Conservation (phyloP, 1,139 yeast species). For the Eremothecium cymbalariae region DNA sequence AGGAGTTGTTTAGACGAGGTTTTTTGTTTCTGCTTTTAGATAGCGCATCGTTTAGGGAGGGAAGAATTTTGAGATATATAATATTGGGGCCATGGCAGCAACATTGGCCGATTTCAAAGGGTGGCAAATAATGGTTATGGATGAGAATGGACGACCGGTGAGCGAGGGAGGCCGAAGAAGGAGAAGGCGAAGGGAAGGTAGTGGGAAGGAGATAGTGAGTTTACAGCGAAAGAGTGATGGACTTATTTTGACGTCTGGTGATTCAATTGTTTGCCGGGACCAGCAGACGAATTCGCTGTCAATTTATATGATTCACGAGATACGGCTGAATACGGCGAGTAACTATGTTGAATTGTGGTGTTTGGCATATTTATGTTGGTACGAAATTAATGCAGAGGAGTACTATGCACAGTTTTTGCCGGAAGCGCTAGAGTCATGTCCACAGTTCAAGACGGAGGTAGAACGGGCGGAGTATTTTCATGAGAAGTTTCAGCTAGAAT, state of each 20-base stretch:
- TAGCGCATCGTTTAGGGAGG: too few relatives aligned
- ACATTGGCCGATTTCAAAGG: slow-evolving; percentile 21
- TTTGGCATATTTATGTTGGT: slow-evolving; percentile 25
- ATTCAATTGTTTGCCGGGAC: slow-evolving; percentile 22
- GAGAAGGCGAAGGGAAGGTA: slow-evolving; percentile 11
- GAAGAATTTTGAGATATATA: too few relatives aligned
- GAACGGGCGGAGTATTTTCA: slow-evolving; percentile 10
- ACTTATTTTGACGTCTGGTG: slow-evolving; percentile 23
- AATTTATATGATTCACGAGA: slow-evolving; percentile 25
- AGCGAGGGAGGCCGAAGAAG: slow-evolving; percentile 21
- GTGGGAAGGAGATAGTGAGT: slow-evolving; percentile 13
- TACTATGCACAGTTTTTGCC: slow-evolving; percentile 16
- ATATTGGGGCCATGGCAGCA: slow-evolving; percentile 20
- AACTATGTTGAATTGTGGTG: slow-evolving; percentile 28
- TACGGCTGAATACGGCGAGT: slow-evolving; percentile 26
- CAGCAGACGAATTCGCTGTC: slow-evolving; percentile 16
- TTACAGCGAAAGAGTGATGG: slow-evolving; percentile 18
- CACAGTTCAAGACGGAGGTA: slow-evolving; percentile 8
- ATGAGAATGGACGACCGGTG: slow-evolving; percentile 22
- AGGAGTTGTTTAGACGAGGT: too few relatives aligned
- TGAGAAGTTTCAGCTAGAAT: slow-evolving; percentile 18
- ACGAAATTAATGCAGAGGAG: slow-evolving; percentile 19
- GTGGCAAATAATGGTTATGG: slow-evolving; percentile 28
- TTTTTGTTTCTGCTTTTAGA: too few relatives aligned
- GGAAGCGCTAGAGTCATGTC: slow-evolving; percentile 10